Percentiles rank a stretch among this genome's conserved stretches.
Evolutionary conservation across 129 eudicot genomes (phyloP).

Genomic region (Centaurea solstitialis): DNA sequence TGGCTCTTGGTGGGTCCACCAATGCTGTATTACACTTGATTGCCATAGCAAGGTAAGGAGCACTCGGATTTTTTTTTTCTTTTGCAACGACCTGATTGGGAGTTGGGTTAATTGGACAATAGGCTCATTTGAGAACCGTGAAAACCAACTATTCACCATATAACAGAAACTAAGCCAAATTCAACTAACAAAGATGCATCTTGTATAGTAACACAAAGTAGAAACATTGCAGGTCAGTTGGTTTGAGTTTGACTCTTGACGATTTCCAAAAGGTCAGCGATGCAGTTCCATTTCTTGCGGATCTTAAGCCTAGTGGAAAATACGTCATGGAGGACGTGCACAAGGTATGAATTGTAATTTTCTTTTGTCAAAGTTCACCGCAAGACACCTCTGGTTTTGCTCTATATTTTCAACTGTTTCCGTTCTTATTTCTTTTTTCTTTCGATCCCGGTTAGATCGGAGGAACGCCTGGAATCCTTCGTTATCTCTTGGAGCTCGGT

Average conservation of each 20-base stretch:
- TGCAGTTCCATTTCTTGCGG: conserved; percentile 87
- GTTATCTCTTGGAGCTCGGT: conserved; percentile 81
- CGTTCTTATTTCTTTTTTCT: not conserved
- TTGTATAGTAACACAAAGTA: not conserved
- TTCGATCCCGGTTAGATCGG: conserved; percentile 65
- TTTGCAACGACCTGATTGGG: not conserved
- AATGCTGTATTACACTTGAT: conserved; percentile 97
- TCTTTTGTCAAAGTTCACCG: not conserved
- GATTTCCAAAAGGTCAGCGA: conserved; percentile 98
- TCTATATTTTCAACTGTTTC: not conserved
- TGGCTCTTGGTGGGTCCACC: conserved; percentile 99
- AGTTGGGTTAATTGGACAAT: not conserved
- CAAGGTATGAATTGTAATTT: conserved; percentile 45
- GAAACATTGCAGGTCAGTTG: conserved; percentile 75
- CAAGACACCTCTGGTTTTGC: not conserved
- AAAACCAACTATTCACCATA: not conserved
- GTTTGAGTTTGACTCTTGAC: conserved; percentile 71
- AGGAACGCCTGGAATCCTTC: conserved; percentile 95
- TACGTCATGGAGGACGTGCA: conserved; percentile 98
- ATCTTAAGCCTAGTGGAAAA: conserved; percentile 99
- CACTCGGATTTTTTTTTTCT: not conserved
- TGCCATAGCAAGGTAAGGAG: conserved; percentile 87
- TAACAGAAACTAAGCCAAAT: not conserved
- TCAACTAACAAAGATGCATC: not conserved
- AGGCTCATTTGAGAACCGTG: not conserved